Conservation (phyloP, 2,329 filamentous ascomycete genomes). For the Fusarium neocosmosporiellum region DNA sequence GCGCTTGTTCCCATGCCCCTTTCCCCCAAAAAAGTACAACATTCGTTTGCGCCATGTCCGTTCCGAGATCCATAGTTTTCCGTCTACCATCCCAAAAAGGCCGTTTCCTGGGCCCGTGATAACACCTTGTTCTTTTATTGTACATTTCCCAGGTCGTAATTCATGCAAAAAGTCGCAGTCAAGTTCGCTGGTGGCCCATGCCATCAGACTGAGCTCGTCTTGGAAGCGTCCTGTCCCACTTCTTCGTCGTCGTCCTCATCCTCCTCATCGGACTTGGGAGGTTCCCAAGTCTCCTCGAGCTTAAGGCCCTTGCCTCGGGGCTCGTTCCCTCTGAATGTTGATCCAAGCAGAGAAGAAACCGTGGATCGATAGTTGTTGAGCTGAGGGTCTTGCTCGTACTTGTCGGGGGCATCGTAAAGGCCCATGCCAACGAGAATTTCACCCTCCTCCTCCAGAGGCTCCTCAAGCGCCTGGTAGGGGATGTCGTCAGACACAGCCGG, state of each 20-base stretch:
- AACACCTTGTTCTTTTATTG: slow-evolving; percentile 17
- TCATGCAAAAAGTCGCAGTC: slow-evolving; percentile 23
- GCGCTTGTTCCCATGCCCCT: slow-evolving; percentile 16
- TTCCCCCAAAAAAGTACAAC: slow-evolving; percentile 18
- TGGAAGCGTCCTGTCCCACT: slow-evolving; percentile 45
- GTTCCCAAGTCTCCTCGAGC: slow-evolving; percentile 83
- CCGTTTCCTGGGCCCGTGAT: slow-evolving; percentile 11
- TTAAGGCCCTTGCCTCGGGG: slow-evolving; percentile 79
- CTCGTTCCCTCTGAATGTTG: slow-evolving; percentile 57
- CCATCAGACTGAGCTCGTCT: neutral
- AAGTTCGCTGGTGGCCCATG: neutral
- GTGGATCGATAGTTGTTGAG: slow-evolving; percentile 66
- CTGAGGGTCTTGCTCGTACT: slow-evolving; percentile 60
- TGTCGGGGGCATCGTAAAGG: slow-evolving; percentile 79
- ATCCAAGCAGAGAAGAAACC: slow-evolving; percentile 65
- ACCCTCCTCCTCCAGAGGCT: slow-evolving; percentile 65
- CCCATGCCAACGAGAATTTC: slow-evolving; percentile 86
- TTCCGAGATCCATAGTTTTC: slow-evolving; percentile 16
- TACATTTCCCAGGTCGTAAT: slow-evolving; percentile 36
- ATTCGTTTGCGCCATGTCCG: slow-evolving; percentile 21
- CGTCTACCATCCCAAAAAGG: slow-evolving; percentile 1
- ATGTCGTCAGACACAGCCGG: slow-evolving; percentile 63
- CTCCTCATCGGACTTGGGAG: slow-evolving; percentile 71
- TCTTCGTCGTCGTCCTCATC: slow-evolving; percentile 62
- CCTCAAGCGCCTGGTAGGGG: slow-evolving; percentile 61